phyloP scores from a whole-genome alignment of 2,329 filamentous ascomycete genomes.

The Xylaria sp. region DNA sequence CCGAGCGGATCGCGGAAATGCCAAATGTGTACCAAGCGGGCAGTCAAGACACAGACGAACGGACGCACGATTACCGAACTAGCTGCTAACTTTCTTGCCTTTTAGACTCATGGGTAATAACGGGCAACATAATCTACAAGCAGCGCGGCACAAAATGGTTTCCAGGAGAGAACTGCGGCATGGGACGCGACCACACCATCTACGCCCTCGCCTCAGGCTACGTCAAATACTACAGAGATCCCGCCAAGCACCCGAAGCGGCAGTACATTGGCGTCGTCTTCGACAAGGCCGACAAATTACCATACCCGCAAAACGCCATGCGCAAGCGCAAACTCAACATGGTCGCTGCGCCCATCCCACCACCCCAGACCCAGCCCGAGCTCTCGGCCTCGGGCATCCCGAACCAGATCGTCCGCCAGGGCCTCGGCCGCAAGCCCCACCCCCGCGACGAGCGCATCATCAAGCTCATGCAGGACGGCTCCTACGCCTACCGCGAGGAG shows the following conservation, averaged over 20 bases:
- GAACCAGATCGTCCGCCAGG: conserved; percentile 56
- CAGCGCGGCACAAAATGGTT: conserved; percentile 96
- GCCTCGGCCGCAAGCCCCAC: conserved; percentile 46
- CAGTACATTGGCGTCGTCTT: conserved; percentile 97
- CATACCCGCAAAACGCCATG: conserved; percentile 78
- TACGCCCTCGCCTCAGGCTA: conserved; percentile 87
- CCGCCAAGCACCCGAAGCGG: conserved; percentile 80
- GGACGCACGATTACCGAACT: not conserved
- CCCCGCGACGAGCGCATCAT: conserved; percentile 59
- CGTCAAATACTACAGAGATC: conserved; percentile 97
- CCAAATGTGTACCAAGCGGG: no score
- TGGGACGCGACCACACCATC: conserved; percentile 97
- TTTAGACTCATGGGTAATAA: conserved; percentile 88
- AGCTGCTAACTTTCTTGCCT: not conserved
- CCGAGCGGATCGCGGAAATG: no score
- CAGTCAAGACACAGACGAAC: not conserved
- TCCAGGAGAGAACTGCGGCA: conserved; percentile 92
- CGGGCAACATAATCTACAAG: conserved; percentile 97
- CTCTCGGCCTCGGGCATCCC: conserved; percentile 64
- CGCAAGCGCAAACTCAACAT: conserved; percentile 81
- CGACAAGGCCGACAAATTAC: conserved; percentile 81
- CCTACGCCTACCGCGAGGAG: conserved; percentile 69
- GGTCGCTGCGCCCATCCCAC: conserved; percentile 63
- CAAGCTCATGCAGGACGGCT: conserved; percentile 58
- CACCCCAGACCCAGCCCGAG: conserved; percentile 49